A percentile compares a stretch with the other conserved stretches of the same genome.
phyloP scores from a whole-genome alignment of 2,329 filamentous ascomycete species.

The Colletotrichum endophyticum region DNA sequence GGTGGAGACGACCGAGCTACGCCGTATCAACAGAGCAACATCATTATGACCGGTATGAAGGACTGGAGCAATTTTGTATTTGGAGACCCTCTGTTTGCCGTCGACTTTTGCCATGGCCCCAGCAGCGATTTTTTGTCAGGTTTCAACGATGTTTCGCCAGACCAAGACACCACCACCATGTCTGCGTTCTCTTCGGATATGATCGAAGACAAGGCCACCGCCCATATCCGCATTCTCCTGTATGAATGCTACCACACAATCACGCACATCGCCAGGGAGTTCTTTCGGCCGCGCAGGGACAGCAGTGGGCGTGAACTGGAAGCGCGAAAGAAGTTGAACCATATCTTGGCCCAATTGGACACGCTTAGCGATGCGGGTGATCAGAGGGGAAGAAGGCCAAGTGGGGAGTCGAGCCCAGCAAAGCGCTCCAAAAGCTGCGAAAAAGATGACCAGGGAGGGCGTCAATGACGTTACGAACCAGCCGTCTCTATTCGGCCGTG shows the following conservation, averaged over 20 bases:
- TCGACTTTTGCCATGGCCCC: slow-evolving; percentile 50
- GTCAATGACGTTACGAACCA: not conserved
- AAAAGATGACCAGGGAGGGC: slow-evolving; percentile 2
- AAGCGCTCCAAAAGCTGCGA: slow-evolving; percentile 44
- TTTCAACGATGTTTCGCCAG: slow-evolving; percentile 36
- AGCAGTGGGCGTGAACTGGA: slow-evolving; percentile 57
- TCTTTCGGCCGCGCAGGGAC: slow-evolving; percentile 55
- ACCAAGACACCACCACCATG: slow-evolving; percentile 10
- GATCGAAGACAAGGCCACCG: slow-evolving; percentile 49
- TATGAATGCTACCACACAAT: slow-evolving; percentile 65
- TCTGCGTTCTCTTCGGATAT: slow-evolving; percentile 24
- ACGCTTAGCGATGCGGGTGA: slow-evolving; percentile 37
- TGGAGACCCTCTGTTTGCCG: slow-evolving; percentile 62
- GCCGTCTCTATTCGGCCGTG: not conserved
- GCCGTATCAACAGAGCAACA: not conserved
- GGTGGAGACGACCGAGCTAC: not conserved
- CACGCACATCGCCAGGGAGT: slow-evolving; percentile 56
- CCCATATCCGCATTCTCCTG: slow-evolving; percentile 52
- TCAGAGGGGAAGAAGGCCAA: slow-evolving; percentile 36
- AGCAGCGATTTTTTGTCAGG: slow-evolving; percentile 52
- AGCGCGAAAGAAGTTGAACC: slow-evolving; percentile 55
- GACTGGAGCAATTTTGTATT: slow-evolving; percentile 66
- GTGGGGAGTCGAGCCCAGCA: slow-evolving; percentile 45
- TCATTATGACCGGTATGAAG: slow-evolving; percentile 35
- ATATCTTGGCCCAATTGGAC: slow-evolving; percentile 50